Evolutionary conservation across 805 yeast genomes (phyloP).

Genomic region (Saccharomycopsis javanensis): DNA sequence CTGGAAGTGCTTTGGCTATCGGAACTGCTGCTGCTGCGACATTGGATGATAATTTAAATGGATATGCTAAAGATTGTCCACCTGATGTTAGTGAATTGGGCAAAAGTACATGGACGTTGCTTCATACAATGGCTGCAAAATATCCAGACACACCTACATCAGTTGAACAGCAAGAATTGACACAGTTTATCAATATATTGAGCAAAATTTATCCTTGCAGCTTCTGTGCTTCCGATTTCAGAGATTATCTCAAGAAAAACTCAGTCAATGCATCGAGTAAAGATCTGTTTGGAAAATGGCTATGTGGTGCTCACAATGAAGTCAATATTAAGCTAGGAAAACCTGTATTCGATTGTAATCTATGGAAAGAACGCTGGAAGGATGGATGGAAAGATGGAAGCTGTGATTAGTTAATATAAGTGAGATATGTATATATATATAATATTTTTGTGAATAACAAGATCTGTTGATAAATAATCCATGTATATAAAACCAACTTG

Average conservation of each 20-base stretch:
- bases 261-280: constrained; percentile 47
- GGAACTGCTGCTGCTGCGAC: constrained; percentile 22
- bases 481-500: too few species aligned
- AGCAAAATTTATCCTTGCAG: constrained; percentile 86
- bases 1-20: constrained; percentile 9
- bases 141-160: constrained; percentile 65
- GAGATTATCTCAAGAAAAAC: constrained; percentile 41
- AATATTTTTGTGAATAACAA: too few species aligned
- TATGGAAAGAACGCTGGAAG: constrained; percentile 92
- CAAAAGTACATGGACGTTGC: constrained; percentile 80
- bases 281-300: constrained; percentile 80
- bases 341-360: constrained; percentile 72
- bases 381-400: constrained; percentile 73
- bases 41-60: constrained; percentile 21
- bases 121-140: constrained; percentile 83
- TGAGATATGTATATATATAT: too few species aligned
- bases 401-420: constrained; percentile 27
- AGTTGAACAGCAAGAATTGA: constrained; percentile 61
- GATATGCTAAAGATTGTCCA: constrained; percentile 52
- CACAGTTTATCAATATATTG: constrained; percentile 57
- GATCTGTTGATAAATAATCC: too few species aligned
- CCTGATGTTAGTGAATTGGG: constrained; percentile 82
- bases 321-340: constrained; percentile 87
- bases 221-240: constrained; percentile 85
- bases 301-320: constrained; percentile 89